A percentile compares a stretch with the other conserved stretches of the same genome.
These are phyloP conservation scores for Trapa bicornis DNA, from an alignment of 345 rosid genomes.

Conservation along the genomic window DNA sequence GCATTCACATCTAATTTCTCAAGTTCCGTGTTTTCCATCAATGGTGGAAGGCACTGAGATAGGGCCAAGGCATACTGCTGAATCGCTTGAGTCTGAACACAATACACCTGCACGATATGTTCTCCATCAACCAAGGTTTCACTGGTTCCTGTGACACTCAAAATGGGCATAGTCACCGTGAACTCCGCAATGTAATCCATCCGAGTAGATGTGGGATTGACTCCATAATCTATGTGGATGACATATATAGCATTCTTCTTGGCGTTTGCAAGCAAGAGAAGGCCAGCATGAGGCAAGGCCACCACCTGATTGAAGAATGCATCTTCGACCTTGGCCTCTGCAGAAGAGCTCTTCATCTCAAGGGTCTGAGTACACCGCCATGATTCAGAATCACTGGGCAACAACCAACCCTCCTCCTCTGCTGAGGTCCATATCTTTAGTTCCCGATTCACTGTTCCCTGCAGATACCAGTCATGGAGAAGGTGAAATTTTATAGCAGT, in stretches of 20 bases:
- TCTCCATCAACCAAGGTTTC: constrained; percentile 47
- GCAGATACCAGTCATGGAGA: background rate
- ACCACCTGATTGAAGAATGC: constrained; percentile 64
- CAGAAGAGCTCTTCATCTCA: constrained; percentile 51
- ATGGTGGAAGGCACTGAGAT: constrained; percentile 57
- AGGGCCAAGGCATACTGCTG: constrained; percentile 66
- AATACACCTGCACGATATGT: constrained; percentile 50
- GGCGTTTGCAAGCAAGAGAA: constrained; percentile 54
- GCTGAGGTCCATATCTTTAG: constrained; percentile 52
- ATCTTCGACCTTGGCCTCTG: constrained; percentile 34
- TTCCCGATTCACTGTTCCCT: constrained; percentile 60
- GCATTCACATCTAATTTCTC: constrained; percentile 37
- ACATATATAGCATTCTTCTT: constrained; percentile 68
- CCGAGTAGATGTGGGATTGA: constrained; percentile 44
- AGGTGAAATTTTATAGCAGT: background rate
- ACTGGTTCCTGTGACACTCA: constrained; percentile 67
- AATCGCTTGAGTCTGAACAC: constrained; percentile 68
- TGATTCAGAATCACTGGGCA: constrained; percentile 46
- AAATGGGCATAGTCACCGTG: constrained; percentile 67
- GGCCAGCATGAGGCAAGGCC: constrained; percentile 46
- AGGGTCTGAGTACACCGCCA: constrained; percentile 55
- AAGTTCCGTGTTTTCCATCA: constrained; percentile 32
- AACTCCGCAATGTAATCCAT: constrained; percentile 67
- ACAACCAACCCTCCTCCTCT: constrained; percentile 61
- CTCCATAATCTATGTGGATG: constrained; percentile 54